These are phyloP conservation scores for Fusarium bulbicola DNA, from an alignment of 2,329 filamentous ascomycete genomes.

Conservation along the genomic window DNA sequence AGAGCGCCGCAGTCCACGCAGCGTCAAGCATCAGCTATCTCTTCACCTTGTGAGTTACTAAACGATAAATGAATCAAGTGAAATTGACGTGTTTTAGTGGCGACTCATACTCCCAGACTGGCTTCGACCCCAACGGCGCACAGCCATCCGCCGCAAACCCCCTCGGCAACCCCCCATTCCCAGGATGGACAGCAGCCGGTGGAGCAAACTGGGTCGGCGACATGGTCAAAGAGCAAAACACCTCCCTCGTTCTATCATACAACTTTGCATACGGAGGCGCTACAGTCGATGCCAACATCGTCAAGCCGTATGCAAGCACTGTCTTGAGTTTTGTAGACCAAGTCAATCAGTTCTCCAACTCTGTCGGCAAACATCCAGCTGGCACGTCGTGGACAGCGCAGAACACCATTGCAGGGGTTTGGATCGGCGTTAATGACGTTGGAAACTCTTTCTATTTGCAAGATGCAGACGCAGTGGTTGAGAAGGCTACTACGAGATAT, in stretches of 20 bases:
- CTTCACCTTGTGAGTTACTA: conserved; percentile 28
- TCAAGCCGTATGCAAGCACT: conserved; percentile 63
- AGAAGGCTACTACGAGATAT: conserved; percentile 55
- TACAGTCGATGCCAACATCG: conserved; percentile 60
- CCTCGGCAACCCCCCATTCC: conserved; percentile 68
- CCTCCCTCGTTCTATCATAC: conserved; percentile 56
- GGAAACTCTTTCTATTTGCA: conserved; percentile 56
- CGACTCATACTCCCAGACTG: conserved; percentile 49
- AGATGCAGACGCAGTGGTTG: conserved; percentile 47
- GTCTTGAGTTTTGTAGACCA: conserved; percentile 40
- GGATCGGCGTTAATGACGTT: conserved; percentile 67
- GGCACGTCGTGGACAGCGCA: conserved; percentile 53
- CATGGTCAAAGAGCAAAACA: conserved; percentile 58
- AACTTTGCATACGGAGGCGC: conserved; percentile 65
- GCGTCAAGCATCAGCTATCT: conserved; percentile 22
- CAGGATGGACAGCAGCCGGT: conserved; percentile 58
- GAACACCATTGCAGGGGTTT: conserved; percentile 57
- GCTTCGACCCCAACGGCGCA: conserved; percentile 62
- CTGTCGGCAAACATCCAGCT: conserved; percentile 44
- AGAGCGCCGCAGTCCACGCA: not conserved
- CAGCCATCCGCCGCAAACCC: conserved; percentile 65
- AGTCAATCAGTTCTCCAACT: conserved; percentile 43
- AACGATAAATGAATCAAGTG: no score
- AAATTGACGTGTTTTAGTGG: conserved; percentile 31
- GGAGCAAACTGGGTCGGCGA: conserved; percentile 63